Percentiles rank a stretch among this genome's conserved stretches.
Conservation (phyloP, 768 basidiomycete species). For the Cystofilobasidium macerans region DNA sequence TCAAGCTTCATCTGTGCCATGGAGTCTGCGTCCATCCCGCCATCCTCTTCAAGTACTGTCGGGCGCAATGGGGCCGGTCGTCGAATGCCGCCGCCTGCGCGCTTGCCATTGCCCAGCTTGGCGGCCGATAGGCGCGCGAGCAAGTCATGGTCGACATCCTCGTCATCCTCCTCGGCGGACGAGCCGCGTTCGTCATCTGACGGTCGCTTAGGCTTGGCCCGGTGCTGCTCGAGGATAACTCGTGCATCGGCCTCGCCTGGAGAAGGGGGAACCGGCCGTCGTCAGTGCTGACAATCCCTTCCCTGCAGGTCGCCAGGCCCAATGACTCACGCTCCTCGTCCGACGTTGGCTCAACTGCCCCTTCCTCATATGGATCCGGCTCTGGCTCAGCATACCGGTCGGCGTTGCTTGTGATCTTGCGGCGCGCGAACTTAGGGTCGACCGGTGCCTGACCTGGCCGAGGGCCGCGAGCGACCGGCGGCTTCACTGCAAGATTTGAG, state of each 20-base stretch:
- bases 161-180: not conserved
- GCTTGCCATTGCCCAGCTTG: not conserved
- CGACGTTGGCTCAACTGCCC: conserved; percentile 6
- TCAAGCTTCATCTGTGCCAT: not conserved
- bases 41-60: not conserved
- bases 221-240: not conserved
- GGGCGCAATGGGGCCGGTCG: not conserved
- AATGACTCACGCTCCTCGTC: not conserved
- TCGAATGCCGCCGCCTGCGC: not conserved
- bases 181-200: not conserved
- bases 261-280: not conserved
- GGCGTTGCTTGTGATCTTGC: not conserved
- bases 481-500: not conserved
- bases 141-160: not conserved
- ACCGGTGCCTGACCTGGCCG: not conserved
- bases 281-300: too few relatives aligned
- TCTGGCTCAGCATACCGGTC: conserved; percentile 13
- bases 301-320: not conserved
- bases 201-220: not conserved
- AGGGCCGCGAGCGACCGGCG: not conserved
- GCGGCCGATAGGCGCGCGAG: not conserved
- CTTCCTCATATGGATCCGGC: conserved; percentile 6
- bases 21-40: not conserved
- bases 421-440: not conserved
- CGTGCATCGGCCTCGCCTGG: not conserved